phyloP scores from a whole-genome alignment of 495 filamentous ascomycete genomes.

The Xylaria longipes region DNA sequence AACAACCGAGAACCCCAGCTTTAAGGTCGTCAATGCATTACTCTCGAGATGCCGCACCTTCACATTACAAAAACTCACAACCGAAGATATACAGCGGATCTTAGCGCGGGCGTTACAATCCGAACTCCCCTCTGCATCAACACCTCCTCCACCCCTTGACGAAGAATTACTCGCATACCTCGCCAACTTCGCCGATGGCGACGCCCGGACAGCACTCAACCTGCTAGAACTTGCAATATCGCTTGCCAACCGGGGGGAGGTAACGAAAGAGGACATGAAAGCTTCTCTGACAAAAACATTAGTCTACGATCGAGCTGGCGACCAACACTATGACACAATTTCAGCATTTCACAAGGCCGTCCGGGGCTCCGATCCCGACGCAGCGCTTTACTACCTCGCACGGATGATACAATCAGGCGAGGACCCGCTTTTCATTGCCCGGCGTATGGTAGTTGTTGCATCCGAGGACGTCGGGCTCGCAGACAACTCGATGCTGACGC shows the following conservation, averaged over 20 bases:
- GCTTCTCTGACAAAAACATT: slow-evolving; percentile 83
- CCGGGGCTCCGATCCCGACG: slow-evolving; percentile 84
- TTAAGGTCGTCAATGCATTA: slow-evolving; percentile 89
- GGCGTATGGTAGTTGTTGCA: slow-evolving; percentile 88
- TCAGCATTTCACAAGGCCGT: slow-evolving; percentile 97
- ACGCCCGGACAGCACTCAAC: slow-evolving; percentile 91
- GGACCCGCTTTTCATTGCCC: slow-evolving; percentile 89
- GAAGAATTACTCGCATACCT: slow-evolving; percentile 80
- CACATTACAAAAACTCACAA: slow-evolving; percentile 75
- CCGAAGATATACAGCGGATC: slow-evolving; percentile 73
- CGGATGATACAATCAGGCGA: slow-evolving; percentile 97
- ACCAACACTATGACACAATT: slow-evolving; percentile 96
- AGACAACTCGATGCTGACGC: slow-evolving; percentile 81
- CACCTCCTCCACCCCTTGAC: slow-evolving; percentile 68
- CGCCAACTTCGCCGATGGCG: slow-evolving; percentile 84
- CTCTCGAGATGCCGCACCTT: slow-evolving; percentile 91
- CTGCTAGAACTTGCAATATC: slow-evolving; percentile 85
- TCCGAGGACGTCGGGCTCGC: slow-evolving; percentile 93
- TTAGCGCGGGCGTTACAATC: slow-evolving; percentile 72
- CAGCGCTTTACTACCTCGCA: slow-evolving; percentile 88
- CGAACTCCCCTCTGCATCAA: slow-evolving; percentile 50
- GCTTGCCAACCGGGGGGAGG: slow-evolving; percentile 43
- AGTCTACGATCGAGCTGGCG: slow-evolving; percentile 92
- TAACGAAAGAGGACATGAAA: slow-evolving; percentile 74
- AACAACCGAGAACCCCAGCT: slow-evolving; percentile 95